Base-by-base conservation (phyloP, 202 grass and related monocot species). In the Setaria italica region DNA sequence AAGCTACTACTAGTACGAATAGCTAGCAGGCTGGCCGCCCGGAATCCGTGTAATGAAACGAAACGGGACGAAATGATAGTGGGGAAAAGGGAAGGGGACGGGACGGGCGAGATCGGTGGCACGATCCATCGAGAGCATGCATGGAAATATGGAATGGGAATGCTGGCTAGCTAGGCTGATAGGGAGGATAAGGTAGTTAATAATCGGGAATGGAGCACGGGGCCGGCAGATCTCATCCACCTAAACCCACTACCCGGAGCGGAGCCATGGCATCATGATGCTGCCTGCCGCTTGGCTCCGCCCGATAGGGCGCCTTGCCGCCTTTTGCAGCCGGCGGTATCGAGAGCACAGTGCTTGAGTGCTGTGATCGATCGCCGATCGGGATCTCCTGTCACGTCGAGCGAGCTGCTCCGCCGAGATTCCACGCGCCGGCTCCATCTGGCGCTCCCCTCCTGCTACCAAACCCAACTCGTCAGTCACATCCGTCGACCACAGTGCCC, bases 401-500 rank as follows among this genome's bases (percentile, higher is more conserved):
- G 47, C 16, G 47, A 6, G 35, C 71, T 55, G 72, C 16, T 32
- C 35, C 66, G 66, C 35, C 66, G 66, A 46, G 79, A 82, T 71
- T 46, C 79, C 78, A 68, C 63, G 78, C 66, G 50, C 37, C 67
- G 66, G 39, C 34, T 14, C 34, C 1, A 1, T n/a, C 39, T 45
- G 19, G 7, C 7, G 35, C 37, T 29, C 49, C 33, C 0, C 45
- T 8, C 14, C 69, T 20, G 25, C 62, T 37, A 48, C 43, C 58
- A 77, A 11, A 19, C 7, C 0, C 1, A n/a, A 41, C 53, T 62
- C 16, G 4, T 1, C 33, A 19, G 47, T 82, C 88, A 71, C 88
- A 65, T 89, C 88, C 88, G 88, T 72, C 83, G 83, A 90, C 88
- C 29, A 86, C 83, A 86, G 83, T 89, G 37, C 58, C 4, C 4